Conservation (phyloP, 768 basidiomycete genomes). For the Pholiota microspora region DNA sequence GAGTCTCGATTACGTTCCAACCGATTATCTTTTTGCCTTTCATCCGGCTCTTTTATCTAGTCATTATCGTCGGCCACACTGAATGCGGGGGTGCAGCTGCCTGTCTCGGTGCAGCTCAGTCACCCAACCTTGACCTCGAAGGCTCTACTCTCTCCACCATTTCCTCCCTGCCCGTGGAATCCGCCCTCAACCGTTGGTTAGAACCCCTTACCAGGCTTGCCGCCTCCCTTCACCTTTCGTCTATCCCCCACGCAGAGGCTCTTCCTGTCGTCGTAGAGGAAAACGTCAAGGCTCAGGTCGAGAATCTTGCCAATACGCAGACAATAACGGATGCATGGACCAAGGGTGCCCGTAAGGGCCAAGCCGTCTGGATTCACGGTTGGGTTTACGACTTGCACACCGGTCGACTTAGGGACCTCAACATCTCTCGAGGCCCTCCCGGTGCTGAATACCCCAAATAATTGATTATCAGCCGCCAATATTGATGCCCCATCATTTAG, state of each 20-base stretch:
- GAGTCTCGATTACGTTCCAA: slow-evolving; percentile 28
- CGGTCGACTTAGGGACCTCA: slow-evolving; percentile 58
- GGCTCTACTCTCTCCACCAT: slow-evolving; percentile 30
- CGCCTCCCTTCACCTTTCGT: slow-evolving; percentile 41
- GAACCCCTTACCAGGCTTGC: slow-evolving; percentile 60
- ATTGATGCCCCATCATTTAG: not conserved
- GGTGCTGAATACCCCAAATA: not conserved
- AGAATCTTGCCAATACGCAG: slow-evolving; percentile 44
- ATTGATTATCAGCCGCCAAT: too few species aligned
- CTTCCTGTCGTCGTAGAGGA: slow-evolving; percentile 51
- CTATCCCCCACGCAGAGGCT: slow-evolving; percentile 32
- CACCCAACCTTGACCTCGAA: slow-evolving; percentile 26
- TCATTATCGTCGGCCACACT: slow-evolving; percentile 81
- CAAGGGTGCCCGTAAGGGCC: slow-evolving; percentile 36
- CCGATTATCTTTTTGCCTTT: slow-evolving; percentile 18
- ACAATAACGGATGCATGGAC: slow-evolving; percentile 49
- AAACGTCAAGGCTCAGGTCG: slow-evolving; percentile 58
- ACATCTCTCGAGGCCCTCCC: slow-evolving; percentile 40
- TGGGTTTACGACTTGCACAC: slow-evolving; percentile 68
- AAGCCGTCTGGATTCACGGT: slow-evolving; percentile 60
- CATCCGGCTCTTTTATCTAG: slow-evolving; percentile 34
- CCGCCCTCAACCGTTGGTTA: slow-evolving; percentile 70
- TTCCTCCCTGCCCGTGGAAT: slow-evolving; percentile 30
- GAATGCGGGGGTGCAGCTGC: slow-evolving; percentile 77
- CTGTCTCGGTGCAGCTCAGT: slow-evolving; percentile 44